Conservation (phyloP, 2,329 filamentous ascomycete species). For the Botrytis sinoallii region DNA sequence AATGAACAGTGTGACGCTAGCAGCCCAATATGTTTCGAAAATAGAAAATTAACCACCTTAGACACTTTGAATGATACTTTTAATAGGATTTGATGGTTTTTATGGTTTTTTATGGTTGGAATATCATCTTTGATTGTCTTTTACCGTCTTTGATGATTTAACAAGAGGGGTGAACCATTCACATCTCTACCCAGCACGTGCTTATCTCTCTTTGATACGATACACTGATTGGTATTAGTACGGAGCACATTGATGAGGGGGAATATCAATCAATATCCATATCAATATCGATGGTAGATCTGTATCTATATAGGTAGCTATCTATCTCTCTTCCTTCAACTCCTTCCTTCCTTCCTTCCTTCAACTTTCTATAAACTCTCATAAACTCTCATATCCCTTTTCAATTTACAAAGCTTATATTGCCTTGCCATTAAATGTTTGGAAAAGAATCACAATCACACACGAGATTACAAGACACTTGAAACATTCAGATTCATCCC, state of each 20-base stretch:
- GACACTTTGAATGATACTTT: not conserved
- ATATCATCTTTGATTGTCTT: too few species aligned
- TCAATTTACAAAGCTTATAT: not conserved
- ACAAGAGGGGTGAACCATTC: constrained; percentile 10
- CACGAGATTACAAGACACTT: not conserved
- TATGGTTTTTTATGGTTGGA: too few species aligned
- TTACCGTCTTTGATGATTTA: not conserved
- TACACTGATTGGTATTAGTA: not conserved
- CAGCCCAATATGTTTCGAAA: constrained; percentile 24
- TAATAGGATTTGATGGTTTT: not conserved
- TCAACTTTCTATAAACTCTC: not conserved
- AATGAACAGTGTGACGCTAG: constrained; percentile 28
- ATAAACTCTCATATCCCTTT: not conserved
- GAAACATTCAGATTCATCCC: not conserved
- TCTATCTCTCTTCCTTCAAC: not conserved
- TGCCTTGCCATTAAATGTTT: not conserved
- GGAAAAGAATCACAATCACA: not conserved
- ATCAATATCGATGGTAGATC: not conserved
- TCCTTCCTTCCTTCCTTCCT: not conserved
- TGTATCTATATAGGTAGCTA: not conserved
- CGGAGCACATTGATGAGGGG: not conserved
- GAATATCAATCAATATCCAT: not conserved
- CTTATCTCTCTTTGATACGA: not conserved
- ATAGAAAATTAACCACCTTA: not conserved
- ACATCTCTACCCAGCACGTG: not conserved